Conservation (phyloP, 176 grass and related monocot species). For the Alloteropsis semialata region DNA sequence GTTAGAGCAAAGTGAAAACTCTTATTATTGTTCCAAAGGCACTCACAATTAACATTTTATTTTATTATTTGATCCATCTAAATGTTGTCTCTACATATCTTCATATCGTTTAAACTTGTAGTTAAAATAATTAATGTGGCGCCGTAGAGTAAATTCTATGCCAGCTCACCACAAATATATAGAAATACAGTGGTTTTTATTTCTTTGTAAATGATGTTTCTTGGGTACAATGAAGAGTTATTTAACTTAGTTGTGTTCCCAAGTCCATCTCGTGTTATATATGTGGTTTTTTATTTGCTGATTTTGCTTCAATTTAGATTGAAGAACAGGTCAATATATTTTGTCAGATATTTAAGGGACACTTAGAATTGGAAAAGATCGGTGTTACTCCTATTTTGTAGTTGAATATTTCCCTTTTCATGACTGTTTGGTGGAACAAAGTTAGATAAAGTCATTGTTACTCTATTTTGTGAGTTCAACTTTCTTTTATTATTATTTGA, state of each 20-base stretch:
- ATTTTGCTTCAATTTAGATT: neutral
- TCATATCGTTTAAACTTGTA: neutral
- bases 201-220: neutral
- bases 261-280: no score
- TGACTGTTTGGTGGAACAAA: neutral
- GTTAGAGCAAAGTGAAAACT: no score
- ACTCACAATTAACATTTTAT: neutral
- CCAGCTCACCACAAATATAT: neutral
- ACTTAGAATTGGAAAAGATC: neutral
- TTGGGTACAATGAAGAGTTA: neutral
- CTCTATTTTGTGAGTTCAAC: neutral
- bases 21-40: neutral
- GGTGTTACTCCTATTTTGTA: neutral
- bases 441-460: neutral
- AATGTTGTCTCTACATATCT: neutral
- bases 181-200: neutral
- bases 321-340: neutral
- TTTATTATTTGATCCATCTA: neutral
- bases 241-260: neutral
- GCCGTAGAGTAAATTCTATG: neutral
- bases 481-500: neutral
- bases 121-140: no score
- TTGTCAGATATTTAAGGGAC: neutral
- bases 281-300: neutral
- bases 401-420: neutral